Conservation (phyloP, 805 yeast genomes). For the Naumovozyma baii region DNA sequence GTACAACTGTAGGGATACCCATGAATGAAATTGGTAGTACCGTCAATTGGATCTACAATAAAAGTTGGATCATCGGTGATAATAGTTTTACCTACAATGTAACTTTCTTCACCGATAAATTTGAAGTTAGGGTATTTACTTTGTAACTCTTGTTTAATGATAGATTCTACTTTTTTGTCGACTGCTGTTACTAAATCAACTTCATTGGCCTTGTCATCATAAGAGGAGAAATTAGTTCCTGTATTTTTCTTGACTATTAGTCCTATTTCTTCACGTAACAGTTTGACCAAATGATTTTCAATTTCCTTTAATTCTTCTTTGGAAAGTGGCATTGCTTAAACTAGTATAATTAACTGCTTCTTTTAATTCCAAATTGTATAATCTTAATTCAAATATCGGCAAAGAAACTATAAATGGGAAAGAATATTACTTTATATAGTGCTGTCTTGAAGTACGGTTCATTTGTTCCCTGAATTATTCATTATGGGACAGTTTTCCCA, state of each 20-base stretch:
- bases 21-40: constrained; percentile 58
- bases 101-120: constrained; percentile 57
- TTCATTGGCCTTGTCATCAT: constrained; percentile 49
- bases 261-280: constrained; percentile 20
- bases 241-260: constrained; percentile 20
- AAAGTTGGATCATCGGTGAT: constrained; percentile 48
- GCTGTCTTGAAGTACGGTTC: too few species aligned
- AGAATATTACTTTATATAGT: too few species aligned
- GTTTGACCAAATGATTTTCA: constrained; percentile 16
- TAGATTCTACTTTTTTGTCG: constrained; percentile 45
- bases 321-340: constrained; percentile 12
- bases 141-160: constrained; percentile 26
- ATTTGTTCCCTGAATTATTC: too few species aligned
- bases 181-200: constrained; percentile 56
- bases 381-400: not conserved
- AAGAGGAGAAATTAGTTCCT: constrained; percentile 29
- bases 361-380: too few species aligned
- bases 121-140: constrained; percentile 37
- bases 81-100: constrained; percentile 38
- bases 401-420: not conserved
- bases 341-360: not conserved
- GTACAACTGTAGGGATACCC: constrained; percentile 53
- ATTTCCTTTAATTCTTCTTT: constrained; percentile 19
- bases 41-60: constrained; percentile 57
- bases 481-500: too few species aligned